Percentiles rank a stretch among this genome's conserved stretches.
Evolutionary conservation across 2,329 filamentous ascomycete species (phyloP).

Genomic region (Fusarium pseudocircinatum): DNA sequence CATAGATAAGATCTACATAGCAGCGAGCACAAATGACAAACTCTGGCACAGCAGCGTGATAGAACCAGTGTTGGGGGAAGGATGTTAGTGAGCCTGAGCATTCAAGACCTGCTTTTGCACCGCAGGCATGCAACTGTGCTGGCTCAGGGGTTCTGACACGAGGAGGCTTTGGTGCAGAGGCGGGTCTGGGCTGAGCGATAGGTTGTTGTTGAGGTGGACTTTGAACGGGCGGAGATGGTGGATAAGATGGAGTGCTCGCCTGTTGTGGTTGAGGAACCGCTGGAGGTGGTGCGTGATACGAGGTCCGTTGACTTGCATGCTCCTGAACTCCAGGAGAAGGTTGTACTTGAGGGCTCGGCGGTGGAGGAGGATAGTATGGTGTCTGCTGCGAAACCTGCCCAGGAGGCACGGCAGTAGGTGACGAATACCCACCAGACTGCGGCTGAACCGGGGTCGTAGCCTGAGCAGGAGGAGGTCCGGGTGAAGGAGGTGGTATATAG

Average conservation of each 20-base stretch:
- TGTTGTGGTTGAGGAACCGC: background rate
- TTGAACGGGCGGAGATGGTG: background rate
- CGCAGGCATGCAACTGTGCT: constrained; percentile 18
- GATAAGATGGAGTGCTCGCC: background rate
- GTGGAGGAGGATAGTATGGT: background rate
- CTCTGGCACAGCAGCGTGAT: constrained; percentile 45
- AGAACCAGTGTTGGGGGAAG: constrained; percentile 51
- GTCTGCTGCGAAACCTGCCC: background rate
- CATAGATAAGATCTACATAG: constrained; percentile 50
- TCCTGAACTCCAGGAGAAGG: background rate
- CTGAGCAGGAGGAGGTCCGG: constrained; percentile 12
- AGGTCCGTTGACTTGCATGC: background rate
- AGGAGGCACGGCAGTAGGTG: background rate
- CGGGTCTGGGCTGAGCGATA: background rate
- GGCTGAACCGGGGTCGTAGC: background rate
- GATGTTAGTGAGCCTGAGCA: constrained; percentile 41
- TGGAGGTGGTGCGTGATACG: background rate
- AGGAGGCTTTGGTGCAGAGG: background rate
- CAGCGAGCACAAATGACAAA: constrained; percentile 52
- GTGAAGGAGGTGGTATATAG: constrained; percentile 3
- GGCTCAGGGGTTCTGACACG: constrained; percentile 27
- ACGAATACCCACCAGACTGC: background rate
- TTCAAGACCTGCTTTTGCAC: constrained; percentile 34
- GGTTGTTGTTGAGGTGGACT: background rate
- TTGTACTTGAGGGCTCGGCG: background rate